These are phyloP conservation scores for Trapa incisa DNA, from an alignment of 345 rosid species.

Conservation along the genomic window DNA sequence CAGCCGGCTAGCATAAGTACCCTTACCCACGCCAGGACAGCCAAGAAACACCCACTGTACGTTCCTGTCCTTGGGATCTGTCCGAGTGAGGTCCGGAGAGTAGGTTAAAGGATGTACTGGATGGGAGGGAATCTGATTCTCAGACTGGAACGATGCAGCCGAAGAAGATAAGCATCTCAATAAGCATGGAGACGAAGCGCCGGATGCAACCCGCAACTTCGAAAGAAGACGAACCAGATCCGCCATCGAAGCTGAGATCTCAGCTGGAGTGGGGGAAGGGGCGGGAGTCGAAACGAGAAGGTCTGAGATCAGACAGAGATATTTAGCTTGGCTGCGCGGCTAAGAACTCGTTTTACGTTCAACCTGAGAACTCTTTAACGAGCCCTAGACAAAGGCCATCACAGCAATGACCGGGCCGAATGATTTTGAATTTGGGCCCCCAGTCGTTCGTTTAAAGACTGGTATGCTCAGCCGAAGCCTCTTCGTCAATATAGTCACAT, in stretches of 20 bases:
- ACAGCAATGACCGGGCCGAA: background rate
- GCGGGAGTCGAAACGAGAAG: background rate
- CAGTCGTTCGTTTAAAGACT: too few species aligned
- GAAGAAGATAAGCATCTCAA: slow-evolving; percentile 1
- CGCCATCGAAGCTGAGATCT: slow-evolving; percentile 3
- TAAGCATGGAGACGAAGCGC: background rate
- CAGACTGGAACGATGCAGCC: background rate
- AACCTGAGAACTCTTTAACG: background rate
- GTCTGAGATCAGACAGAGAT: background rate
- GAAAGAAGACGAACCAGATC: slow-evolving; percentile 3
- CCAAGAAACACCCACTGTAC: slow-evolving; percentile 96
- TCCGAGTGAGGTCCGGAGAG: slow-evolving; percentile 16
- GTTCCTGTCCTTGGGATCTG: slow-evolving; percentile 39
- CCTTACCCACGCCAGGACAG: slow-evolving; percentile 91
- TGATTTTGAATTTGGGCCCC: background rate
- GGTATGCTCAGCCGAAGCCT: too few species aligned
- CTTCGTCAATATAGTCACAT: too few species aligned
- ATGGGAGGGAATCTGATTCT: slow-evolving; percentile 3
- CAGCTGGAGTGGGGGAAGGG: background rate
- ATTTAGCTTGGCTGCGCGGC: background rate
- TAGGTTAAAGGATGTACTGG: slow-evolving; percentile 12
- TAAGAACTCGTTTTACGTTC: background rate
- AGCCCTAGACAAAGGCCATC: background rate
- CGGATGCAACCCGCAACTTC: background rate
- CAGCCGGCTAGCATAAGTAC: slow-evolving; percentile 94